Evolutionary conservation across 805 yeast species (phyloP).

Genomic region (Pichia thaimueangensis): DNA sequence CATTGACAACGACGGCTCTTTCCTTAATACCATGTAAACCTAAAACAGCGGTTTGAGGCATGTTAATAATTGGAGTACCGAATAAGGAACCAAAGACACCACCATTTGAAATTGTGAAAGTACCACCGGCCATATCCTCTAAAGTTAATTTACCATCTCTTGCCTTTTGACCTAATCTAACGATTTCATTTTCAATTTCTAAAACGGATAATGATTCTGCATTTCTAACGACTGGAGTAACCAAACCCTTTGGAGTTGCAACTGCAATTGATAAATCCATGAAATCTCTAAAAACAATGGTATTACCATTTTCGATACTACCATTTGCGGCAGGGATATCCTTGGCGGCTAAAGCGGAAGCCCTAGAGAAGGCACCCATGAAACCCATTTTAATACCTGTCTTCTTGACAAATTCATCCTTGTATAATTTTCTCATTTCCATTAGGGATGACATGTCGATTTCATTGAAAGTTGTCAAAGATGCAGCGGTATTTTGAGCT

Average conservation of each 20-base stretch:
- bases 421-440: conserved; percentile 93
- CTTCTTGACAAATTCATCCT: conserved; percentile 91
- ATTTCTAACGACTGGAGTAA: conserved; percentile 95
- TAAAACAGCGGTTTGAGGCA: conserved; percentile 97
- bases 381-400: conserved; percentile 94
- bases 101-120: conserved; percentile 98
- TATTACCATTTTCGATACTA: conserved; percentile 85
- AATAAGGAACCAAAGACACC: conserved; percentile 97
- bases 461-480: conserved; percentile 96
- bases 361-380: conserved; percentile 98
- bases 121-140: conserved; percentile 99
- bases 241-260: conserved; percentile 98
- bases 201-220: conserved; percentile 85
- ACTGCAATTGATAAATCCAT: conserved; percentile 95
- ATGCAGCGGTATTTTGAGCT: conserved; percentile 98
- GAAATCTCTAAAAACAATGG: conserved; percentile 93
- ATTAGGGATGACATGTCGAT: conserved; percentile 90
- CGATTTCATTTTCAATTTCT: conserved; percentile 85
- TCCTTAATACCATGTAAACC: conserved; percentile 97
- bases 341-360: conserved; percentile 85
- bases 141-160: conserved; percentile 94
- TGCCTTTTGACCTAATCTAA: conserved; percentile 80
- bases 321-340: conserved; percentile 95
- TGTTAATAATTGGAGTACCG: conserved; percentile 97
- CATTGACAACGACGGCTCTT: conserved; percentile 87